Evolutionary conservation across 805 yeast genomes (phyloP).

Genomic region (Wickerhamiella nectarea): DNA sequence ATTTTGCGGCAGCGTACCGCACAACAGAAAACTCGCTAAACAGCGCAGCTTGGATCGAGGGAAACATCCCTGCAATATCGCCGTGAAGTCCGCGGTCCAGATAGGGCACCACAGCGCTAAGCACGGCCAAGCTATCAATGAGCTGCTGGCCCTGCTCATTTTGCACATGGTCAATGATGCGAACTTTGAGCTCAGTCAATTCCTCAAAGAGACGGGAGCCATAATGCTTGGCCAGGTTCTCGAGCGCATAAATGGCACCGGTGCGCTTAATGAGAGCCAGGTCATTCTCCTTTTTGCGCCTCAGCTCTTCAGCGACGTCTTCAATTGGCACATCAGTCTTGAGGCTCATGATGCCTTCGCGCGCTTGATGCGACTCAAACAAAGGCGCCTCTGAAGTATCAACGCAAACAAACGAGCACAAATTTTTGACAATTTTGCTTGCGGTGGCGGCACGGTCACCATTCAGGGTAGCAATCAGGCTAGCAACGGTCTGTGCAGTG

Average conservation of each 20-base stretch:
- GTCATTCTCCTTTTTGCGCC: slow-evolving; percentile 40
- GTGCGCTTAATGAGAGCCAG: slow-evolving; percentile 62
- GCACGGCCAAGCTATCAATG: slow-evolving; percentile 74
- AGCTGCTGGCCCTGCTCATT: slow-evolving; percentile 40
- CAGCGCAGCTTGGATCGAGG: slow-evolving; percentile 38
- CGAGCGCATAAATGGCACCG: slow-evolving; percentile 68
- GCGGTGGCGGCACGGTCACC: slow-evolving; percentile 58
- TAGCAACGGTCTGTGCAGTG: slow-evolving; percentile 55
- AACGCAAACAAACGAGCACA: slow-evolving; percentile 87
- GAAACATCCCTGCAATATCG: slow-evolving; percentile 33
- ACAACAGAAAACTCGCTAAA: slow-evolving; percentile 66
- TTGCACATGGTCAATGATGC: slow-evolving; percentile 16
- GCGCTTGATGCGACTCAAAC: slow-evolving; percentile 49
- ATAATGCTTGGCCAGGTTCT: slow-evolving; percentile 40
- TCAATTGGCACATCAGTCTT: slow-evolving; percentile 36
- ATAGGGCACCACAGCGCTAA: slow-evolving; percentile 57
- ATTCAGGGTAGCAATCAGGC: slow-evolving; percentile 41
- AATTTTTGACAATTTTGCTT: slow-evolving; percentile 76
- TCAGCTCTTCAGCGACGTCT: slow-evolving; percentile 38
- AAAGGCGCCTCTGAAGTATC: slow-evolving; percentile 95
- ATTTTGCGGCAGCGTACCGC: slow-evolving; percentile 80
- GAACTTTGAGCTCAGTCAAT: slow-evolving; percentile 43
- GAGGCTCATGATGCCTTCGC: slow-evolving; percentile 50
- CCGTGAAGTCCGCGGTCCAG: slow-evolving; percentile 37
- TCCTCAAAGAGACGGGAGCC: slow-evolving; percentile 40